Base-by-base conservation (phyloP, 371 early-diverging fungal species). In the Sporodiniella umbellata region DNA sequence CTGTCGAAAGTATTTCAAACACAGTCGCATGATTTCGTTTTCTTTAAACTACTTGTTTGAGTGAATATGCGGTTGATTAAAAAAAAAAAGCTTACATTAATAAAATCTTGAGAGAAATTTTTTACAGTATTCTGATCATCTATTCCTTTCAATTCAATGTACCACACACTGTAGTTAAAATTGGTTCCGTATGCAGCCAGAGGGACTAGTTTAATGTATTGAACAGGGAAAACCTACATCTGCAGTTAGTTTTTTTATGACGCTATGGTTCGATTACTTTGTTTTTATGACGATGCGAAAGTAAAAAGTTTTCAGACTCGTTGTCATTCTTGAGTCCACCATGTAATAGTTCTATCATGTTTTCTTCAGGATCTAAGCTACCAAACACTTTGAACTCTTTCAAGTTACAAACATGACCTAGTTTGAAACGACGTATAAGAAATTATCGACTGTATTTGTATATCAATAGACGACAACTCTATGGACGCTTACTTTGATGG, bases 121-220 rank as follows among this genome's bases (percentile, higher is more conserved):
- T 85, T 78, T 23, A 95, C 83, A 14, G 89, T 55, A 12, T 73
- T 75, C 8, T 75, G 63, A 43, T 94, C 81, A 25, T 73, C 58
- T 15, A 86, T 75, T 0, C 99, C 99, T 39, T 79, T 80, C 4
- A 97, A 63, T 68, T 92, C 90, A 12, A 97, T 81, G 68, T 86
- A 90, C 99, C 99, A 99, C 17, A 99, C 87, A 48, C 89, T 88
- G 67, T 91, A 96, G 68, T 93, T 95, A 70, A 97, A 96, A 62
- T 92, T 95, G 48, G 90, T 79, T 10, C 93, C 96, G 81, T 87
- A 92, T 3, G 97, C 88, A 44, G 90, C 69, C 35, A 95, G 66
- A 18, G 99, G 99, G 18, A 88, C 89, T 31, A 99, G 95, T 77
- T 93, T 94, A 51, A 99, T 84, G 59, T 89, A 96, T 56, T 83